Conservation (phyloP, 108 stramenopile species). For the Nitzschia inconspicua region DNA sequence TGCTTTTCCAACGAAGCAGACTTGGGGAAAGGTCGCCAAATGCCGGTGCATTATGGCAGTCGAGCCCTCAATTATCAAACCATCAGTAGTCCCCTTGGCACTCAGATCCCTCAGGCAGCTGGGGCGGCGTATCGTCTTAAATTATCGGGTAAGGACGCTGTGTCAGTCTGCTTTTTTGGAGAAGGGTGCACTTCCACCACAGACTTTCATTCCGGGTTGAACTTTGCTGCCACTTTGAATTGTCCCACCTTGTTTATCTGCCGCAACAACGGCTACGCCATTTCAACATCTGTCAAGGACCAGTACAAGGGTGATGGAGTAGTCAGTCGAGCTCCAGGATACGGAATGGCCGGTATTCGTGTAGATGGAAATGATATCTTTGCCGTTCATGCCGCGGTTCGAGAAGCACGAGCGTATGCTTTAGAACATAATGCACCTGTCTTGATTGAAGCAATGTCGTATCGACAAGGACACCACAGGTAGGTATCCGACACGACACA, state of each 20-base stretch:
- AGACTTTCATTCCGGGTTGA: constrained; percentile 96
- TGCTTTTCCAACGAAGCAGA: constrained; percentile 91
- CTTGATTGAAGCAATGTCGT: constrained; percentile 97
- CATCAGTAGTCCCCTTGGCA: constrained; percentile 88
- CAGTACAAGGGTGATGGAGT: constrained; percentile 98
- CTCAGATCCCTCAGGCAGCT: constrained; percentile 96
- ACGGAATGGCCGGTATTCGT: constrained; percentile 95
- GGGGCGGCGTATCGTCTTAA: constrained; percentile 92
- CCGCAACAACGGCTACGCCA: constrained; percentile 98
- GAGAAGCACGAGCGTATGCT: constrained; percentile 73
- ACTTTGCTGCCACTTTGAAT: constrained; percentile 92
- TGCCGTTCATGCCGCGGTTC: constrained; percentile 89
- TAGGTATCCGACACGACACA: too few relatives aligned
- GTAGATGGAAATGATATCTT: constrained; percentile 98
- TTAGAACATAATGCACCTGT: constrained; percentile 76
- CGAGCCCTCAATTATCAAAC: constrained; percentile 93
- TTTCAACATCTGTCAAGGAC: constrained; percentile 90
- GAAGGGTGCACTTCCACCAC: constrained; percentile 95
- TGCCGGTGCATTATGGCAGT: constrained; percentile 98
- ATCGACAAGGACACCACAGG: constrained; percentile 94
- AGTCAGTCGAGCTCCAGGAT: constrained; percentile 87
- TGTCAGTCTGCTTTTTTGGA: constrained; percentile 89
- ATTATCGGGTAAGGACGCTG: constrained; percentile 46
- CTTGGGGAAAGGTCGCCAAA: constrained; percentile 94
- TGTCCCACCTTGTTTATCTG: constrained; percentile 95